Evolutionary conservation across 495 filamentous ascomycete species (phyloP).

Genomic region (Penicillium alfredii): DNA sequence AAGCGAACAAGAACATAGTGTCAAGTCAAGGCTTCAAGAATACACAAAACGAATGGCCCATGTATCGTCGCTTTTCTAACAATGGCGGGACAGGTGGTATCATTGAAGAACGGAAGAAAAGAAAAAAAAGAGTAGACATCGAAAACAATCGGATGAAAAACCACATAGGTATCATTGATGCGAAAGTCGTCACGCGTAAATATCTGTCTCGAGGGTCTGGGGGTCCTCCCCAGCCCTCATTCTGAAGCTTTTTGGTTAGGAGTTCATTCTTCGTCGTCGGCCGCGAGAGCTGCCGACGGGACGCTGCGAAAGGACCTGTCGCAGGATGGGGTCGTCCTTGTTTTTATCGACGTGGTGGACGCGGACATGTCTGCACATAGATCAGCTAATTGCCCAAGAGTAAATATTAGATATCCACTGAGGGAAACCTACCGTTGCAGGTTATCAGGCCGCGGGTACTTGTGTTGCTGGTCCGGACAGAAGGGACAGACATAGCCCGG

Average conservation of each 20-base stretch:
- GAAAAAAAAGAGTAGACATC: slow-evolving; percentile 12
- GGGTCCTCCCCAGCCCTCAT: slow-evolving; percentile 1
- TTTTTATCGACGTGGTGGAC: slow-evolving; percentile 85
- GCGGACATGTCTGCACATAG: slow-evolving; percentile 64
- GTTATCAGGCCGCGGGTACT: slow-evolving; percentile 95
- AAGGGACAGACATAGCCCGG: slow-evolving; percentile 97
- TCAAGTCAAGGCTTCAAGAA: too few relatives aligned
- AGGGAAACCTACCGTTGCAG: slow-evolving; percentile 83
- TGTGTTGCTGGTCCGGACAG: slow-evolving; percentile 91
- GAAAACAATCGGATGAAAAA: slow-evolving; percentile 7
- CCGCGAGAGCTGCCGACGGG: slow-evolving; percentile 80
- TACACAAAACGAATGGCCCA: slow-evolving; percentile 29
- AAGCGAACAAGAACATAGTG: too few relatives aligned
- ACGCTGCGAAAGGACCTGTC: slow-evolving; percentile 76
- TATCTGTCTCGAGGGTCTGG: neutral
- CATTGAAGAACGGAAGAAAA: slow-evolving; percentile 18
- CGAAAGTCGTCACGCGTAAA: slow-evolving; percentile 21
- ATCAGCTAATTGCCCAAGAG: slow-evolving; percentile 9
- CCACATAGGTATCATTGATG: slow-evolving; percentile 21
- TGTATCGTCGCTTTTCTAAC: slow-evolving; percentile 32
- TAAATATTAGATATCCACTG: too few relatives aligned
- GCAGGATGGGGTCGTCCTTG: slow-evolving; percentile 72
- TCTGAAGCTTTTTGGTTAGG: slow-evolving; percentile 10
- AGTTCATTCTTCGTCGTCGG: slow-evolving; percentile 59
- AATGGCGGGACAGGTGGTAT: slow-evolving; percentile 31